Conservation (phyloP, 2,329 filamentous ascomycete genomes). For the Blumeriella jaapii region DNA sequence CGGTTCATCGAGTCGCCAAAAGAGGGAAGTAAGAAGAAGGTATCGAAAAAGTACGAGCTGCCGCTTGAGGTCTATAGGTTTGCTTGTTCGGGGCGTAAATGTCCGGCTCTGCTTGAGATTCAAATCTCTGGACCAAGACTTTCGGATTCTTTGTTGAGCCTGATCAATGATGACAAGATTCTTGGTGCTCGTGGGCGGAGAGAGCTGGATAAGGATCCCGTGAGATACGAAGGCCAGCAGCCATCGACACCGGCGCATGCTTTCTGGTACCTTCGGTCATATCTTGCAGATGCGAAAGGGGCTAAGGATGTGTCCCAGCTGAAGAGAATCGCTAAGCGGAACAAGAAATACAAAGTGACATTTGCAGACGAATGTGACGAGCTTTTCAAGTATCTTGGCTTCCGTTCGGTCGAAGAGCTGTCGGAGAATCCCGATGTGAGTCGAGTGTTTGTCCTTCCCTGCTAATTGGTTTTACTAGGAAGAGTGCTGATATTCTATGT, state of each 20-base stretch:
- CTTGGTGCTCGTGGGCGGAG: conserved; percentile 42
- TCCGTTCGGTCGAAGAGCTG: conserved; percentile 31
- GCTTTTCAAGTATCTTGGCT: conserved; percentile 46
- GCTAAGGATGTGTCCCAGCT: conserved; percentile 37
- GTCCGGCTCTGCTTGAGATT: conserved; percentile 41
- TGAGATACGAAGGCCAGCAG: conserved; percentile 37
- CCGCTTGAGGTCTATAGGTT: conserved; percentile 37
- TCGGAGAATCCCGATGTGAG: conserved; percentile 29
- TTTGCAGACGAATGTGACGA: conserved; percentile 51
- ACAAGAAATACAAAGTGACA: conserved; percentile 51
- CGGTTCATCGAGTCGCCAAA: conserved; percentile 31
- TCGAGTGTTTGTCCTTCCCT: not conserved
- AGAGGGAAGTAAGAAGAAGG: conserved; percentile 23
- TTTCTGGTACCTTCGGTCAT: conserved; percentile 44
- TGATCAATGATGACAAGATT: conserved; percentile 41
- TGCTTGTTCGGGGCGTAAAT: conserved; percentile 46
- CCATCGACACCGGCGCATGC: conserved; percentile 42
- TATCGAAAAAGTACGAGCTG: conserved; percentile 18
- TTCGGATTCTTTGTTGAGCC: conserved; percentile 32
- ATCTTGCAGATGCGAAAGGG: conserved; percentile 42
- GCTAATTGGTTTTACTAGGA: not conserved
- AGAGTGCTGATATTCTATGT: conserved; percentile 16
- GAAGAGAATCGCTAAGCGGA: conserved; percentile 43
- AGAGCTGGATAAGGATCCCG: conserved; percentile 38
- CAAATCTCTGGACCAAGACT: conserved; percentile 42